Conservation (phyloP, 2,329 filamentous ascomycete species). For the Colletotrichum paranaense region DNA sequence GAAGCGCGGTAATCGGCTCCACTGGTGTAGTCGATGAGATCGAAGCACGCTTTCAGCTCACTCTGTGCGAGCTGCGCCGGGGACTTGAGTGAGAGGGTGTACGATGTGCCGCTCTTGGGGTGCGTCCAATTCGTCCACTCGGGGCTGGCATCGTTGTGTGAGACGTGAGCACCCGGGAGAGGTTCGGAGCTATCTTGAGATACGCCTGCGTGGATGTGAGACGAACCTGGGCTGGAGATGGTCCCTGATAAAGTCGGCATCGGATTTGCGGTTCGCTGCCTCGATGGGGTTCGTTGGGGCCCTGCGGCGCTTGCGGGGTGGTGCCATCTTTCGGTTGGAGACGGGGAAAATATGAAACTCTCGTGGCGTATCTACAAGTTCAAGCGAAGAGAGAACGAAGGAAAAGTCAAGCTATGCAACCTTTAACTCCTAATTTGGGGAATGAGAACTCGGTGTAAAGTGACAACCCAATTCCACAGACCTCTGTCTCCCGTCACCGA, state of each 20-base stretch:
- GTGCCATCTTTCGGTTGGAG: background rate
- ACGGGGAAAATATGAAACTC: no score
- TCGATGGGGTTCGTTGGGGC: slow-evolving; percentile 54
- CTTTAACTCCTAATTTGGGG: background rate
- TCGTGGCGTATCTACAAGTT: background rate
- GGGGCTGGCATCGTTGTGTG: slow-evolving; percentile 21
- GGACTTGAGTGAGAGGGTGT: slow-evolving; percentile 56
- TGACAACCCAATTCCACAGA: no score
- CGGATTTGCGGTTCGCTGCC: slow-evolving; percentile 57
- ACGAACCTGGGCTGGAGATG: slow-evolving; percentile 60
- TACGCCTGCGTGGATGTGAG: no score
- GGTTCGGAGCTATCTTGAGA: background rate
- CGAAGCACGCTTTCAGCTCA: slow-evolving; percentile 65
- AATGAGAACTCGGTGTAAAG: background rate
- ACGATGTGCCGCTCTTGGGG: slow-evolving; percentile 53
- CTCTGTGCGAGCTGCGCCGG: slow-evolving; percentile 50
- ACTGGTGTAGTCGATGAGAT: slow-evolving; percentile 72
- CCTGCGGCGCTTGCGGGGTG: slow-evolving; percentile 35
- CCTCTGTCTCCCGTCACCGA: background rate
- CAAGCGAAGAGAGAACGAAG: background rate
- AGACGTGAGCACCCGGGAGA: background rate
- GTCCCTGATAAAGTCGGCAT: slow-evolving; percentile 60
- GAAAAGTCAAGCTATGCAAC: background rate
- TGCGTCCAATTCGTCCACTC: slow-evolving; percentile 61
- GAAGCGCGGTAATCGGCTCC: slow-evolving; percentile 72